Conservation (phyloP, 1,284 basidiomycete genomes). For the Puccinia novopanici region DNA sequence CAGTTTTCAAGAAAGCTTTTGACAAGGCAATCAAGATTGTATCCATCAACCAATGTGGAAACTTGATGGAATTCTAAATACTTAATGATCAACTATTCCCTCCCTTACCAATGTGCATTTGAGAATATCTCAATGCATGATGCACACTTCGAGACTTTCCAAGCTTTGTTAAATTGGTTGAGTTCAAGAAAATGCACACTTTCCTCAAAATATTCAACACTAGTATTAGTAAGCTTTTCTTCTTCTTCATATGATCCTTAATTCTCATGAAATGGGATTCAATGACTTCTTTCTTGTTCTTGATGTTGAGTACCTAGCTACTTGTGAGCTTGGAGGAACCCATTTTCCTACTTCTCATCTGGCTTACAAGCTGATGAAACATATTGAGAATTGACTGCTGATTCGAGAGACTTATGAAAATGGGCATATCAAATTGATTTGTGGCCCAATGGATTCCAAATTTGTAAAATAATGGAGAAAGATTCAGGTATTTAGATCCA, state of each 20-base stretch:
- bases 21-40: background rate
- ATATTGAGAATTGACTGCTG: background rate
- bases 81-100: background rate
- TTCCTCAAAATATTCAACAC: background rate
- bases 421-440: background rate
- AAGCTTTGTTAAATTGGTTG: background rate
- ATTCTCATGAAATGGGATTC: no score
- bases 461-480: background rate
- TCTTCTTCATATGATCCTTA: background rate
- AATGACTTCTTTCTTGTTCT: background rate
- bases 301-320: background rate
- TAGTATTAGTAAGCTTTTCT: background rate
- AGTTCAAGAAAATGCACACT: background rate
- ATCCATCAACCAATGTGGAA: background rate
- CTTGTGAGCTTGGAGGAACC: background rate
- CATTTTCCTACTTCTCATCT: conserved; percentile 1
- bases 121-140: background rate
- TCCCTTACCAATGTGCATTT: background rate
- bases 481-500: background rate
- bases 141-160: background rate
- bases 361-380: background rate
- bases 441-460: background rate
- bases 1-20: background rate
- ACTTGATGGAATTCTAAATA: background rate
- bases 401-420: background rate